Evolutionary conservation across 352 stramenopile genomes (phyloP).

Genomic region (Phytopythium sindhum): DNA sequence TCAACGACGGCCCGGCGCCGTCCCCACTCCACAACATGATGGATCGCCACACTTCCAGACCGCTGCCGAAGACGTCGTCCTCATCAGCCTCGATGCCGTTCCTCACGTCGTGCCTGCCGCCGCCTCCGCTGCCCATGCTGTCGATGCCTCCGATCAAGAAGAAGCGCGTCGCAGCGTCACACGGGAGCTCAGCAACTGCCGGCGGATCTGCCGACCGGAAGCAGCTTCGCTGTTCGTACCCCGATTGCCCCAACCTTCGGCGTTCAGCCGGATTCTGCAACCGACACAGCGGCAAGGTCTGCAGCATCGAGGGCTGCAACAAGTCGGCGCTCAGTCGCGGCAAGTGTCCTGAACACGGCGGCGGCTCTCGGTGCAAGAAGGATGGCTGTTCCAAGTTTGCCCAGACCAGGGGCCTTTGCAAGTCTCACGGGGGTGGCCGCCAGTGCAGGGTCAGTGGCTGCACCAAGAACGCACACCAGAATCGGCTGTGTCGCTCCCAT

Average conservation of each 20-base stretch:
- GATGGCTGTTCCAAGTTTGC: conserved; percentile 85
- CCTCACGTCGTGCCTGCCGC: conserved; percentile 54
- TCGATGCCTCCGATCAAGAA: conserved; percentile 78
- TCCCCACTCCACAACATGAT: conserved; percentile 17
- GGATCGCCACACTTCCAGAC: conserved; percentile 7
- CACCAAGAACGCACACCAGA: conserved; percentile 84
- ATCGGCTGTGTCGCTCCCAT: conserved; percentile 77
- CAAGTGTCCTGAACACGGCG: conserved; percentile 83
- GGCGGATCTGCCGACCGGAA: conserved; percentile 35
- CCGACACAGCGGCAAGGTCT: conserved; percentile 78
- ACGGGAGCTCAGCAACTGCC: conserved; percentile 8
- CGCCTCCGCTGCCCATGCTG: conserved; percentile 60
- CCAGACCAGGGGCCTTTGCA: conserved; percentile 77
- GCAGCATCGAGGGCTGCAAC: conserved; percentile 58
- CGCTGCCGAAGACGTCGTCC: conserved; percentile 9
- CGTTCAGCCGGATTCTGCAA: conserved; percentile 80
- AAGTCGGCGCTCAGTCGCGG: conserved; percentile 78
- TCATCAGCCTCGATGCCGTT: conserved; percentile 27
- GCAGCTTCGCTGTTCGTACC: conserved; percentile 72
- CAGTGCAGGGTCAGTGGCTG: conserved; percentile 74
- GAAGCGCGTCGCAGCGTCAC: conserved; percentile 26
- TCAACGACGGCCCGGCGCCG: conserved; percentile 34
- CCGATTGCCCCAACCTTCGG: conserved; percentile 72
- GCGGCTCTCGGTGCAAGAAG: conserved; percentile 80
- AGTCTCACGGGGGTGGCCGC: conserved; percentile 77